phyloP scores from a whole-genome alignment of 148 eudicot genomes.

The Suaeda aralocaspica region DNA sequence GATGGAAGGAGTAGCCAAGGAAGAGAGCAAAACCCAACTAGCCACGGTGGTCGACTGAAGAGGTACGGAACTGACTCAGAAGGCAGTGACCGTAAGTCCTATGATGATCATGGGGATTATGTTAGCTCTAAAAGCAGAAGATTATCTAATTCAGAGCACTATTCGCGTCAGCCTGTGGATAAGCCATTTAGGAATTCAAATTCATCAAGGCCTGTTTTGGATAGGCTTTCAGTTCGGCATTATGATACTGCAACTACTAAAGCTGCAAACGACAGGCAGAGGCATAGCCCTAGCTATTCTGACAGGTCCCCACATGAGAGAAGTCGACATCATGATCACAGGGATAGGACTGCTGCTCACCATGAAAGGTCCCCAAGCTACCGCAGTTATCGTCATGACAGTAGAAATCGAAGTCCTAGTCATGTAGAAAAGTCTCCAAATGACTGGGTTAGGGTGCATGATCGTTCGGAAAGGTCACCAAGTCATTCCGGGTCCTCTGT shows the following conservation, averaged over 20 bases:
- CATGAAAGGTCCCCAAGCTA: constrained; percentile 51
- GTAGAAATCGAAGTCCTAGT: constrained; percentile 36
- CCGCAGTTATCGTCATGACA: constrained; percentile 29
- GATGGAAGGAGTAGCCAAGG: constrained; percentile 53
- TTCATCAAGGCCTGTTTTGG: constrained; percentile 44
- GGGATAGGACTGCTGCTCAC: constrained; percentile 50
- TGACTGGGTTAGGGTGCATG: constrained; percentile 27
- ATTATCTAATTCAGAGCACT: constrained; percentile 54
- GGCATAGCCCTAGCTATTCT: constrained; percentile 60
- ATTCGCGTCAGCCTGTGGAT: constrained; percentile 48
- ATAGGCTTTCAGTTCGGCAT: constrained; percentile 58
- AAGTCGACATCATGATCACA: constrained; percentile 54
- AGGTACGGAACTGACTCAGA: constrained; percentile 64
- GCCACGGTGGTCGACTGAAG: constrained; percentile 43
- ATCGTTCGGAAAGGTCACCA: constrained; percentile 37
- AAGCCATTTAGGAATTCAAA: constrained; percentile 41
- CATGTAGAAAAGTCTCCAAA: constrained; percentile 34
- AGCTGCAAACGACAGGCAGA: constrained; percentile 49
- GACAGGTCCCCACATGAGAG: constrained; percentile 72
- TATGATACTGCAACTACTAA: constrained; percentile 52
- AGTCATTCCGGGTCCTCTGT: constrained; percentile 40
- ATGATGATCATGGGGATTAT: constrained; percentile 55
- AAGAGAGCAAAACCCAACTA: constrained; percentile 50
- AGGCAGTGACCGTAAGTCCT: constrained; percentile 48
- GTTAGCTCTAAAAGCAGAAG: constrained; percentile 58